A percentile compares a stretch with the other conserved stretches of the same genome.
These are phyloP conservation scores for Vitis vinifera DNA, from an alignment of 164 flowering plant species.

Conservation along the genomic window DNA sequence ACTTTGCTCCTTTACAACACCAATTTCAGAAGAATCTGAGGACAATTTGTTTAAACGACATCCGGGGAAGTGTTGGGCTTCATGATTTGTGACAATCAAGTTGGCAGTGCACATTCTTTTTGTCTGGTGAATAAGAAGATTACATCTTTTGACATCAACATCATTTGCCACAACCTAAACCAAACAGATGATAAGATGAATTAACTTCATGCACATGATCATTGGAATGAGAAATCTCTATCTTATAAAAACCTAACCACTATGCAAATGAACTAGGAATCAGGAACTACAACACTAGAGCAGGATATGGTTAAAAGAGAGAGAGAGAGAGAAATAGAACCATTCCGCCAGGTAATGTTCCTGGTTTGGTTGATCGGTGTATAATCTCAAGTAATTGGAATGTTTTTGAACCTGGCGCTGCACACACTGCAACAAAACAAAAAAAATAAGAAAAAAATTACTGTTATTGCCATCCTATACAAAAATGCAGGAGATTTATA, in stretches of 20 bases:
- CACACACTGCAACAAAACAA: conserved; percentile 81
- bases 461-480: background rate
- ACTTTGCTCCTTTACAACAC: conserved; percentile 21
- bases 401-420: conserved; percentile 99
- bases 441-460: conserved; percentile 9
- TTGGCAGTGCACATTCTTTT: conserved; percentile 98
- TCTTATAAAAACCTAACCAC: background rate
- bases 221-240: background rate
- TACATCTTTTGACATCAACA: conserved; percentile 90
- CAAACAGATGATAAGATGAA: conserved; percentile 15
- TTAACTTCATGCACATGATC: background rate
- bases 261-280: background rate
- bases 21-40: conserved; percentile 25
- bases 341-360: conserved; percentile 85
- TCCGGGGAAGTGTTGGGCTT: conserved; percentile 96
- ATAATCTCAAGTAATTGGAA: conserved; percentile 96
- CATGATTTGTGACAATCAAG: conserved; percentile 94
- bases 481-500: background rate
- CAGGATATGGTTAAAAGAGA: background rate
- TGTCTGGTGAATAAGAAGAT: conserved; percentile 97
- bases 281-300: background rate
- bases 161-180: conserved; percentile 91
- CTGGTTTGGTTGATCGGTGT: conserved; percentile 61
- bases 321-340: conserved; percentile 30
- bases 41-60: conserved; percentile 49